phyloP scores from a whole-genome alignment of 78 protist genomes.

The Dictyostelium firmibasis region DNA sequence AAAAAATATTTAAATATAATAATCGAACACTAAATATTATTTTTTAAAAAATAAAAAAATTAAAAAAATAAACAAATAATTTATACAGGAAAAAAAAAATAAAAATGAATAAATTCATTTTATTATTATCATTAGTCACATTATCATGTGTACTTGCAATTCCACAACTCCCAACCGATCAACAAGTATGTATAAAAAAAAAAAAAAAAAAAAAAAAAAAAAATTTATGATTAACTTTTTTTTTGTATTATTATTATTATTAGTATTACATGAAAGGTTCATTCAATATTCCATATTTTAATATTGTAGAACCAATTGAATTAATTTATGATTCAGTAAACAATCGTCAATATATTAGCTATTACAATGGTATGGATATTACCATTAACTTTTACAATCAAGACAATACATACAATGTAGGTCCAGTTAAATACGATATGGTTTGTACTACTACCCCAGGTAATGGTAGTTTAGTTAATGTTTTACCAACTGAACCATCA shows the following conservation, averaged over 20 bases:
- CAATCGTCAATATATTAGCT: conserved; percentile 78
- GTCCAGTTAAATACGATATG: conserved; percentile 57
- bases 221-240: no score
- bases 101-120: conserved; percentile 8
- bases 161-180: conserved; percentile 12
- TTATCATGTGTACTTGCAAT: conserved; percentile 3
- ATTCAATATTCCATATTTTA: conserved; percentile 78
- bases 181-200: conserved; percentile 6
- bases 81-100: background rate
- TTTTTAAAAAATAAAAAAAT: no score
- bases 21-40: background rate
- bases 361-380: conserved; percentile 73
- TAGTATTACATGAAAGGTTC: conserved; percentile 75
- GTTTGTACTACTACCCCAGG: conserved; percentile 38
- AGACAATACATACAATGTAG: conserved; percentile 35
- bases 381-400: conserved; percentile 42
- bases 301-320: conserved; percentile 77
- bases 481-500: conserved; percentile 64
- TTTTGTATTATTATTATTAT: background rate
- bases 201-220: no score
- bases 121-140: background rate
- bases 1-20: background rate
- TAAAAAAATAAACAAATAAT: background rate
- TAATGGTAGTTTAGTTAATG: conserved; percentile 38
- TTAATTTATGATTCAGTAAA: conserved; percentile 70